Evolutionary conservation across 192 early-diverging fungal genomes (phyloP), one percentile per base, ranked within the genome.

Genomic region (Mortierella hygrophila): DNA sequence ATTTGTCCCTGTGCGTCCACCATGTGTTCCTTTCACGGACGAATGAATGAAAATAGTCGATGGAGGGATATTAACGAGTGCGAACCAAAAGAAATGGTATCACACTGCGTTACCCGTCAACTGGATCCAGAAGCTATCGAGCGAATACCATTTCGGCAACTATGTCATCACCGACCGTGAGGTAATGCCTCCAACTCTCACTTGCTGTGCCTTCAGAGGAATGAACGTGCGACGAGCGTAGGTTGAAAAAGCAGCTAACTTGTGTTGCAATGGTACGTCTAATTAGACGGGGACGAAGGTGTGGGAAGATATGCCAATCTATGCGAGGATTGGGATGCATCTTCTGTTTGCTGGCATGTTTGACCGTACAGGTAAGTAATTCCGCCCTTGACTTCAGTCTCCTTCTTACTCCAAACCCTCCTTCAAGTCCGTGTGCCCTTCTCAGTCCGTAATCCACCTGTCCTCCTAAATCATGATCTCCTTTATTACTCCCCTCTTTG

Each of bases 271-370:
- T 60, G 29, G 9, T 26, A 26, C 52, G 52, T 9, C 8, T 10
- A 42, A 8, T 29, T 79, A 91, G 88, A 89, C 88, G 15, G 80
- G 77, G 38, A 80, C 85, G 42, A 88, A 82, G 57, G 72, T 79
- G 18, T 91, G 89, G 82, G 91, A 91, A 68, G 89, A 91, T 35
- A 90, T 90, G 91, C 91, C 91, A 5, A 90, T 91, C 37, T 89
- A 89, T 82, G 89, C 88, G 7, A 81, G 91, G 23, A 86, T 91
- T 71, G 91, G 91, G 29, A 91, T 91, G 91, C 91, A 91, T 68
- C 77, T 91, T 29, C 42, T 91, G 5, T 91, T 91, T 78, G 82
- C 83, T 10, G 75, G 88, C 46, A 80, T 89, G 60, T 81, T 86
- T 46, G 87, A 88, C 57, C 82, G 81, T 60, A 88, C 75, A 44